Conservation (phyloP, 1,139 yeast genomes). For the Spathaspora sp. region DNA sequence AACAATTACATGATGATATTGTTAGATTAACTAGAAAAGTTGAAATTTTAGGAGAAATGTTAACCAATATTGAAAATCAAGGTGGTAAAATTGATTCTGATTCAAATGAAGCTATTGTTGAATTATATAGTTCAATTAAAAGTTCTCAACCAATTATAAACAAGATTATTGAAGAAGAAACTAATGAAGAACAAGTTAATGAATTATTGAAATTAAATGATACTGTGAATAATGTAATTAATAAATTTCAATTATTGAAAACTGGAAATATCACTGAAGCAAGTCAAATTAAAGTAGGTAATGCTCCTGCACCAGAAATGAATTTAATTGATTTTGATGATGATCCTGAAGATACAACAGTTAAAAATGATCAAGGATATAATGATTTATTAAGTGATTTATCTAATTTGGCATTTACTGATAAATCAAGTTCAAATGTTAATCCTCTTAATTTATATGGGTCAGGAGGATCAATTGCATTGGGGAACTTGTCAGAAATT, state of each 20-base stretch:
- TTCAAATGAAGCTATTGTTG: conserved; percentile 70
- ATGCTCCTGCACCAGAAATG: conserved; percentile 36
- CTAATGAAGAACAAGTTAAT: conserved; percentile 60
- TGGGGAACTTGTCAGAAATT: conserved; percentile 24
- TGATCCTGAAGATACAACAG: conserved; percentile 45
- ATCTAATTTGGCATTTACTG: conserved; percentile 56
- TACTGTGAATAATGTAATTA: conserved; percentile 65
- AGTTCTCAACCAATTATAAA: conserved; percentile 86
- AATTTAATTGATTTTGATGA: conserved; percentile 82
- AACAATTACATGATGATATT: conserved; percentile 80
- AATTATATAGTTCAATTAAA: conserved; percentile 76
- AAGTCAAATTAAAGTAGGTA: conserved; percentile 49
- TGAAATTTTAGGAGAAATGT: conserved; percentile 89
- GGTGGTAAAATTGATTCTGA: conserved; percentile 52
- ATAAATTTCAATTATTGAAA: conserved; percentile 66
- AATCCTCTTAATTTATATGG: conserved; percentile 46
- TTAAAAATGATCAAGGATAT: conserved; percentile 46
- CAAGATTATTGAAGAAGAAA: conserved; percentile 63
- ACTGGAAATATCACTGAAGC: conserved; percentile 66
- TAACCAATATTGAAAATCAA: conserved; percentile 53
- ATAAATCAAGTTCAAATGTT: conserved; percentile 22
- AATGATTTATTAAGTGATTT: conserved; percentile 74
- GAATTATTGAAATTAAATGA: conserved; percentile 74
- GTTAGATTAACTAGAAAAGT: conserved; percentile 84
- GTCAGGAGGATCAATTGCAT: conserved; percentile 45